phyloP scores from a whole-genome alignment of 441 rosid species.

The Theobroma grandiflorum region DNA sequence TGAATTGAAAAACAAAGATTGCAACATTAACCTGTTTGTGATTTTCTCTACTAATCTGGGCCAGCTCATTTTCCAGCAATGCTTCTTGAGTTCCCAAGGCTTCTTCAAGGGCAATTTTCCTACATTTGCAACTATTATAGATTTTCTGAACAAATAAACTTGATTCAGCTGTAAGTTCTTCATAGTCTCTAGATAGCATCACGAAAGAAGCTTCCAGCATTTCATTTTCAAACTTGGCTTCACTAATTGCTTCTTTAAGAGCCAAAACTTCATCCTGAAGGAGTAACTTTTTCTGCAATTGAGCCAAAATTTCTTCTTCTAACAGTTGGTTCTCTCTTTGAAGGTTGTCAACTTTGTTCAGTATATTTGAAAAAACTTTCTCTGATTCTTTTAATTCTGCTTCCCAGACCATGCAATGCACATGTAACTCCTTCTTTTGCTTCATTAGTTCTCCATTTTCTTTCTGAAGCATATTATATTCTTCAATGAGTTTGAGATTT shows the following conservation, averaged over 20 bases:
- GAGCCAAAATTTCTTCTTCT: conserved; percentile 56
- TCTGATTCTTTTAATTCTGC: conserved; percentile 53
- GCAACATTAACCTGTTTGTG: conserved; percentile 29
- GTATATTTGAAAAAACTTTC: conserved; percentile 45
- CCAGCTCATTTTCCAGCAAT: conserved; percentile 60
- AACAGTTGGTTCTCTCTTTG: conserved; percentile 51
- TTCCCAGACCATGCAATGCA: conserved; percentile 48
- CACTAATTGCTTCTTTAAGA: conserved; percentile 49
- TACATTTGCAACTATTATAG: conserved; percentile 47
- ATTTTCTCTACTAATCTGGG: conserved; percentile 50
- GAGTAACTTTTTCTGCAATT: conserved; percentile 48
- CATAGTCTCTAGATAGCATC: conserved; percentile 50
- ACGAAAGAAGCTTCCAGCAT: conserved; percentile 54
- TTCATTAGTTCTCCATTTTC: conserved; percentile 53
- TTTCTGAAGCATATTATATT: conserved; percentile 56
- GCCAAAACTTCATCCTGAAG: conserved; percentile 54
- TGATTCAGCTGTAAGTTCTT: conserved; percentile 53
- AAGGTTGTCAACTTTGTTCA: conserved; percentile 51
- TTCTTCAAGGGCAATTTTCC: conserved; percentile 56
- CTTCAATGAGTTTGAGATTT: conserved; percentile 51
- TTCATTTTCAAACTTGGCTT: conserved; percentile 55
- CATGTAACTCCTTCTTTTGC: conserved; percentile 56
- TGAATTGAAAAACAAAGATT: conserved; percentile 1
- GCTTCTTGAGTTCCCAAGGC: conserved; percentile 59
- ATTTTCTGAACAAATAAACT: conserved; percentile 42